A percentile compares a stretch with the other conserved stretches of the same genome.
phyloP scores from a whole-genome alignment of 495 filamentous ascomycete species.

The Astrothelium subdiscretum region DNA sequence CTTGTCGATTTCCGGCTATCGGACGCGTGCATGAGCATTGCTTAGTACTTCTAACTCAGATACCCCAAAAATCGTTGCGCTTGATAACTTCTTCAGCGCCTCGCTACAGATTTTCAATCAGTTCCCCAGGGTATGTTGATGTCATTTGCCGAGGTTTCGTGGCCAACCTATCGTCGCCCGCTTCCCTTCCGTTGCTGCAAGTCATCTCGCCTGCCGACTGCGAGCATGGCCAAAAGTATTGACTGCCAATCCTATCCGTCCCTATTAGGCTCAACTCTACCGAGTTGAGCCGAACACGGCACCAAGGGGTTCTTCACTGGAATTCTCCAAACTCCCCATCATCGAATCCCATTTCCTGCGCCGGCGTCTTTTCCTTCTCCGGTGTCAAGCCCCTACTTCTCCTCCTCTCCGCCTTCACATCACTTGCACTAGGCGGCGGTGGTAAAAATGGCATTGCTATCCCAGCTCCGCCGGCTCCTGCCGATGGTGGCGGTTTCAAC shows the following conservation, averaged over 20 bases:
- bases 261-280: too few species aligned
- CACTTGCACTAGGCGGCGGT: slow-evolving; percentile 48
- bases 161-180: too few species aligned
- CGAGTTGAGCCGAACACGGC: too few species aligned
- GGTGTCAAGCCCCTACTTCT: slow-evolving; percentile 16
- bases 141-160: too few species aligned
- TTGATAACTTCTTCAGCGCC: not conserved
- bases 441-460: slow-evolving; percentile 39
- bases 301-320: slow-evolving; percentile 32
- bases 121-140: not conserved
- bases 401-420: slow-evolving; percentile 29
- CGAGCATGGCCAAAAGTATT: too few species aligned
- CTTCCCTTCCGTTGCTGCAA: too few species aligned
- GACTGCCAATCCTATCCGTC: too few species aligned
- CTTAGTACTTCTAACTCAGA: not conserved
- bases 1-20: not conserved
- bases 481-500: slow-evolving; percentile 33
- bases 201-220: too few species aligned
- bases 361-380: slow-evolving; percentile 13
- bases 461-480: slow-evolving; percentile 32
- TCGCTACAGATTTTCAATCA: not conserved
- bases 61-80: not conserved
- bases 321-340: slow-evolving; percentile 44
- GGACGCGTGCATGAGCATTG: not conserved
- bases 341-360: slow-evolving; percentile 36